Evolutionary conservation across 345 rosid genomes (phyloP), one percentile per base, ranked within the genome.

Genomic region (Mallotus nudiflorus): DNA sequence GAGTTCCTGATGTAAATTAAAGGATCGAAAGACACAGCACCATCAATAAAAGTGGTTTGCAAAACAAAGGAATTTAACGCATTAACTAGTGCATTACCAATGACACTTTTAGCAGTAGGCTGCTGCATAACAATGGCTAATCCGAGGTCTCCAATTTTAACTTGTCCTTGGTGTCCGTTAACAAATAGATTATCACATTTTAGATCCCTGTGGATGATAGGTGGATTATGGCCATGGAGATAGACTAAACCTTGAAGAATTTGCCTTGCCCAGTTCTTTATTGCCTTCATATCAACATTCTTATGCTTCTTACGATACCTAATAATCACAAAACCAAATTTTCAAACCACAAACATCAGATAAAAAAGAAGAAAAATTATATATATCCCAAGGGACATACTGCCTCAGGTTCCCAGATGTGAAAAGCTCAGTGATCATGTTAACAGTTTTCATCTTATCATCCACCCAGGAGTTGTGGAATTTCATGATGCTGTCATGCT

Each of bases 131-230:
- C 85, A 16, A 89, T 85, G 35, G 97, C 98, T 70, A 90, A 67
- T 7, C 97, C 98, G 22, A 94, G 84, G 76, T 94, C 98, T 63
- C 98, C 97, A 56, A 94, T 94, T 82, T 94, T 94, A 65, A 94
- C 89, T 72, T 91, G 96, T 40, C 98, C 98, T 75, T 83, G 89
- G 83, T 94, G 83, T n/a, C 98, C 98, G 78, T 91, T 94, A 24
- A 94, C 89, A 80, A 94, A 94, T 28, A 94, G 79, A 78, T 91
- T 94, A 76, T 94, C 98, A 68, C 97, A 91, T 78, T 94, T 94
- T 20, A 94, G 81, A 86, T 94, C 97, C 73, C 98, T 79, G 80
- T 94, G 98, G 63, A 94, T 88, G 71, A 94, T 85, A n/a, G 96
- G 96, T 19, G 98, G 97, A 46, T 88, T 86, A 28, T 94, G 96